These are phyloP conservation scores for Herpotrichia juniperi DNA, from an alignment of 2,329 filamentous ascomycete genomes.

Conservation along the genomic window DNA sequence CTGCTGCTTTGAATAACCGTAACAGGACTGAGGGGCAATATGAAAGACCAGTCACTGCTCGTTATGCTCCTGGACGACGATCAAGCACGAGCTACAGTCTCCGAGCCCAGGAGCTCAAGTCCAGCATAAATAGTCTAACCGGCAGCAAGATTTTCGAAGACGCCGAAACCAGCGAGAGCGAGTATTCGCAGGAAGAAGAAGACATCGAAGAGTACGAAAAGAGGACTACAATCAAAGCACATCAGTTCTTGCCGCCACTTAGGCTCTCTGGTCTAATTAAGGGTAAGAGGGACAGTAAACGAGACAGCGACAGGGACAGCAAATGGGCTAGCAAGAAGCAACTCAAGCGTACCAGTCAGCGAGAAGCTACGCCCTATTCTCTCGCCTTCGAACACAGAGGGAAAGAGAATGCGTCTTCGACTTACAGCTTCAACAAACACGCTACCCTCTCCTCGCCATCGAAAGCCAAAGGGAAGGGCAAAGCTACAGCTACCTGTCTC, in stretches of 20 bases:
- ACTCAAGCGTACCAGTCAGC: slow-evolving; percentile 31
- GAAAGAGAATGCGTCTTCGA: slow-evolving; percentile 37
- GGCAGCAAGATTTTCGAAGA: slow-evolving; percentile 35
- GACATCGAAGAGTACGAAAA: slow-evolving; percentile 33
- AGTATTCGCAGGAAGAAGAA: slow-evolving; percentile 35
- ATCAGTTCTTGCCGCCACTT: slow-evolving; percentile 29
- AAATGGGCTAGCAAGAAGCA: slow-evolving; percentile 18
- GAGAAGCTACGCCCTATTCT: slow-evolving; percentile 35
- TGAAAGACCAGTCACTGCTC: slow-evolving; percentile 20
- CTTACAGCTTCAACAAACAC: slow-evolving; percentile 21
- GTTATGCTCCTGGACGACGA: slow-evolving; percentile 14
- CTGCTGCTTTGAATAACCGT: slow-evolving; percentile 8
- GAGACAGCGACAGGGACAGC: slow-evolving; percentile 18
- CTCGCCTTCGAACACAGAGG: slow-evolving; percentile 32
- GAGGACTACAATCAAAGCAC: slow-evolving; percentile 26
- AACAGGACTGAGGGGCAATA: slow-evolving; percentile 20
- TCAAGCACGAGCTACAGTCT: slow-evolving; percentile 27
- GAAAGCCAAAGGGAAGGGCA: slow-evolving; percentile 19
- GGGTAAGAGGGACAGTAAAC: slow-evolving; percentile 19
- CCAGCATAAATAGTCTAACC: slow-evolving; percentile 29
- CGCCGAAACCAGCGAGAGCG: slow-evolving; percentile 36
- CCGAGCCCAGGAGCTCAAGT: slow-evolving; percentile 27
- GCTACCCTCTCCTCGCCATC: no score
- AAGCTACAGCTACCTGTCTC: slow-evolving; percentile 11
- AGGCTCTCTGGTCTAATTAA: slow-evolving; percentile 18